These are phyloP conservation scores for Azolla pinnata DNA, from an alignment of 75 land plant genomes.

Conservation along the genomic window DNA sequence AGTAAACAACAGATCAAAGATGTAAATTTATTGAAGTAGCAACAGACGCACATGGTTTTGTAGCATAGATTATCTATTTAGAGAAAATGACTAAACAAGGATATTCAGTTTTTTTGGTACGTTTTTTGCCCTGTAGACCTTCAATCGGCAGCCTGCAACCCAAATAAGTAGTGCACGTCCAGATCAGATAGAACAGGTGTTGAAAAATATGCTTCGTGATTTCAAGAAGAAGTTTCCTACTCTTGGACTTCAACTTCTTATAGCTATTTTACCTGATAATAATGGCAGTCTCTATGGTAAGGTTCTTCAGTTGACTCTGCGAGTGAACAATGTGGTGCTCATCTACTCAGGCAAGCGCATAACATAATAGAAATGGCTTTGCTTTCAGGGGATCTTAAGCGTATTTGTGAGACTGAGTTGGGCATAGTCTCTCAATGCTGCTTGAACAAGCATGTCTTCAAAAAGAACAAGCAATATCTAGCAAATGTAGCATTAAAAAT, in stretches of 20 bases:
- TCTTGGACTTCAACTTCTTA: conserved; percentile 57
- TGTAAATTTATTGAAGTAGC: no score
- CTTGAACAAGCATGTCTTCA: conserved; percentile 79
- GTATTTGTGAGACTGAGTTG: conserved; percentile 94
- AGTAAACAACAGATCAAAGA: no score
- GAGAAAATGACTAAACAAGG: no score
- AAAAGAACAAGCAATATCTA: conserved; percentile 75
- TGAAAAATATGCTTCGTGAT: conserved; percentile 45
- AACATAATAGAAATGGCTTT: no score
- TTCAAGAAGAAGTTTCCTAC: conserved; percentile 42
- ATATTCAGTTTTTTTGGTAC: no score
- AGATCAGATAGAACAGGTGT: conserved; percentile 58
- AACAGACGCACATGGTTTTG: no score
- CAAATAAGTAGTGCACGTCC: conserved; percentile 55
- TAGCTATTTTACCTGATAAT: conserved; percentile 80
- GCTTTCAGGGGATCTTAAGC: conserved; percentile 76
- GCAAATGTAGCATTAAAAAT: conserved; percentile 90
- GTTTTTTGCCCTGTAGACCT: conserved; percentile 33
- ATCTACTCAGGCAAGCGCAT: no score
- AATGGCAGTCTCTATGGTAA: conserved; percentile 81
- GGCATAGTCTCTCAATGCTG: conserved; percentile 89
- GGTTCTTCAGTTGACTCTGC: conserved; percentile 7
- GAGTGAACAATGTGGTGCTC: no score
- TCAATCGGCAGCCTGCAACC: conserved; percentile 56
- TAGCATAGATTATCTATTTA: no score